Base-by-base conservation (phyloP, 208 protist genomes). In the Leishmania major region DNA sequence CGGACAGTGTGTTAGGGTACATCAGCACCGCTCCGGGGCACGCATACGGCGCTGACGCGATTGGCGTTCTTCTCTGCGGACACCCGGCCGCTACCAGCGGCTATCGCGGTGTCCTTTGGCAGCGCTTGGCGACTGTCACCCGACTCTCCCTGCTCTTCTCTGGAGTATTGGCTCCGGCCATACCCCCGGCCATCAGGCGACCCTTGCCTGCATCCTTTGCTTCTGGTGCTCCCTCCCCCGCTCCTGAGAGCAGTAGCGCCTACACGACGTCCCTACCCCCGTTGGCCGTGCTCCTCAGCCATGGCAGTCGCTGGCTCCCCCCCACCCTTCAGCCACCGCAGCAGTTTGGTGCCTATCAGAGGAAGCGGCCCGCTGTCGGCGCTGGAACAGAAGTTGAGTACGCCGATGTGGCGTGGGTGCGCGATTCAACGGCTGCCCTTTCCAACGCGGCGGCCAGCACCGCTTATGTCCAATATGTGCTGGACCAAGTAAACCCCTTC, bases 311-410 rank as follows among this genome's bases (percentile, higher is more conserved):
- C 55, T 97, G 94, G 94, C 72, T 96, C 77, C 92, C 92, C 28
- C 78, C 84, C 8, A 51, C 83, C 0, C 74, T 95, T 82, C 94
- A 97, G 84, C 94, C 92, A 6, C 94, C 92, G 11, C 92, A 92
- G 37, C 88, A 89, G 51, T 94, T 92, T 57, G 81, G 81, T 22
- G 64, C 84, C 28, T 79, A 72, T 15, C 66, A 82, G 59, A 75
- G 17, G 37, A 77, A 78, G 47, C 40, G n/a, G 40, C 13, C 53
- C 5, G 45, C 59, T 17, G 57, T 47, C 47, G 35, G 49, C 47
- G 77, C 69, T 62, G 62, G 11, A 35, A 60, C 81, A 13, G 77
- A 77, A 6, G 66, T 45, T 1, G 76, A 67, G 62, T 62, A 74
- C 28, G 67, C 40, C 43, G 71, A 86, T 45, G 75, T 86, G 37